Evolutionary conservation across 371 early-diverging fungal species (phyloP), one percentile per base, ranked within the genome.

Genomic region (Blakeslea trispora): DNA sequence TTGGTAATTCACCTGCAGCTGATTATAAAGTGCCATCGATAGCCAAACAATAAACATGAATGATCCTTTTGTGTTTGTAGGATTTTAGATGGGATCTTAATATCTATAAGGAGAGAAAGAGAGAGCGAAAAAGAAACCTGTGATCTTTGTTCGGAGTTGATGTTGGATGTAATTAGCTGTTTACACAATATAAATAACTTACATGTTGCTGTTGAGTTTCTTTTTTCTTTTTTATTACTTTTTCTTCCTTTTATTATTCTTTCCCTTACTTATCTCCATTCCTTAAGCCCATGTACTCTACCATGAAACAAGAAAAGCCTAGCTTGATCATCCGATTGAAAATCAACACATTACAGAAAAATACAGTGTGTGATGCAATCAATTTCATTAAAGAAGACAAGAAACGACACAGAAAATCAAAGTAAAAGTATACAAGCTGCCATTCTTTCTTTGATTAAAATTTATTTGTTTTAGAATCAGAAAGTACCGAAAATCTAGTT

Each of bases 1-100:
- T 48, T 51, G 58, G 58, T 40, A 58, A 51, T 37, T 34, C 45
- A 22, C 58, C 58, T 45, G 58, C 23, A 6, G 45, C 46, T 45
- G 45, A 58, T 23, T 50, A 58, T 14, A 37, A 45, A 51, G 32
- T 50, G 28, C 57, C 46, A 50, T 21, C 23, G 10, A 32, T 32
- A 32, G 32, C 32, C 5, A 37, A 37, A 37, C 14, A 37, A 37
- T 37, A 14, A 37, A 37, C 14, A 37, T 13, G 14, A 14, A 2
- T 37, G n/a, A n/a, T n/a, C n/a, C n/a, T n/a, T n/a, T n/a, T n/a
- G n/a, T 37, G 11, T 14, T 37, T 37, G 14, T 37, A 37, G 2
- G 11, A 13, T 13, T 10, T n/a, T n/a, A n/a, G n/a, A n/a, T n/a
- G n/a, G n/a, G n/a, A n/a, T n/a, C n/a, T n/a, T n/a, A n/a, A n/a